These are phyloP conservation scores for Amoeboaphelidium occidentale DNA, from an alignment of 371 early-diverging fungal genomes.

Conservation along the genomic window DNA sequence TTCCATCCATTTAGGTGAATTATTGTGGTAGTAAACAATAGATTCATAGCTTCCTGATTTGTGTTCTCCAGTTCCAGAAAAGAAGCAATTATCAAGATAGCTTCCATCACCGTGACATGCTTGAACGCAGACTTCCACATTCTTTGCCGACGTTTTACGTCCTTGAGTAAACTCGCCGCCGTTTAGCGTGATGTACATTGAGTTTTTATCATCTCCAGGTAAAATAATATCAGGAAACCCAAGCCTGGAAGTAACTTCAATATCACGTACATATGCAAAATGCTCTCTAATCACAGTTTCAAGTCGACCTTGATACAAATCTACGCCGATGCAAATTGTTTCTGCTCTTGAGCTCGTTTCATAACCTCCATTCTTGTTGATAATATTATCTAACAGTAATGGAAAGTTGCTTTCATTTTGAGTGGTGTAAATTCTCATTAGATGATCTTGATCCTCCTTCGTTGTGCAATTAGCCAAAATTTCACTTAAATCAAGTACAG, in stretches of 20 bases:
- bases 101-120: conserved; percentile 25
- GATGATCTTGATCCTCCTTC: conserved; percentile 4
- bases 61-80: conserved; percentile 22
- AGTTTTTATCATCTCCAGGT: conserved; percentile 30
- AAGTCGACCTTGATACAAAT: conserved; percentile 3
- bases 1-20: conserved; percentile 37
- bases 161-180: conserved; percentile 31
- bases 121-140: conserved; percentile 31
- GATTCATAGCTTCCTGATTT: conserved; percentile 26
- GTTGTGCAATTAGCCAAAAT: conserved; percentile 9
- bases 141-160: conserved; percentile 16
- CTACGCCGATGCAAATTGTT: conserved; percentile 20
- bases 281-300: conserved; percentile 21
- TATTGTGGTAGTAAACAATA: conserved; percentile 33
- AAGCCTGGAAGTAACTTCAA: conserved; percentile 22
- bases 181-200: conserved; percentile 31
- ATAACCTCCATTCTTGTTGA: conserved; percentile 22
- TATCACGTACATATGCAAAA: conserved; percentile 18
- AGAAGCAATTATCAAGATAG: conserved; percentile 26
- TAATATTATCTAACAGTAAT: conserved; percentile 28
- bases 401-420: conserved; percentile 24
- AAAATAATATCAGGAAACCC: conserved; percentile 40
- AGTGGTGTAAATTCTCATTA: conserved; percentile 29
- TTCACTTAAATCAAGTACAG: conserved; percentile 23
- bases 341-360: conserved; percentile 24